Evolutionary conservation across 2,329 filamentous ascomycete genomes (phyloP), one percentile per base, ranked within the genome.

Genomic region (Fusarium tuaranense): DNA sequence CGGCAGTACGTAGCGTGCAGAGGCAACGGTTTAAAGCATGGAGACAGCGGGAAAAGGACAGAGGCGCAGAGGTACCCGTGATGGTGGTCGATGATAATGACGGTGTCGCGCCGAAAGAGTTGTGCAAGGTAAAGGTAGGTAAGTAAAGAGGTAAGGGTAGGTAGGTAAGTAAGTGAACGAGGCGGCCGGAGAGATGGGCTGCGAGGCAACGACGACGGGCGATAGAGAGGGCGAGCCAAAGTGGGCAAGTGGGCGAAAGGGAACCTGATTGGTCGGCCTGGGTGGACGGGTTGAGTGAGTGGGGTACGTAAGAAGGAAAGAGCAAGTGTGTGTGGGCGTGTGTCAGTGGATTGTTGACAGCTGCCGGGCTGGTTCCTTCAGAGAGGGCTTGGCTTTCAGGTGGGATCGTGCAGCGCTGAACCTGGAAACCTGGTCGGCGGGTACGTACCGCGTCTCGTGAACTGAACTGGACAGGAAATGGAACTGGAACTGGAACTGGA

Each of bases 291-390:
- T 67, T 64, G 68, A 71, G 68, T 25, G 62, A 67, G 73, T 76
- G 73, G 72, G 70, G 73, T 69, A 70, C 67, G 65, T 63, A 69
- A 74, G 64, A 76, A 38, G 62, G 67, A 75, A 75, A 71, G 73
- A 71, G 58, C 71, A 62, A 70, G 70, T 73, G 70, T 76, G 76
- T 74, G 74, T 73, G 74, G 71, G 69, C 65, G 72, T 75, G 74
- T 77, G 73, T 74, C 65, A 70, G 69, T 74, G 60, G 67, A 63
- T 69, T 76, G 53, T 77, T 78, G 77, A 79, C 75, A 76, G 77
- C 74, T 78, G 70, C 74, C 69, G 77, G 73, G 57, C 77, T 71
- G 71, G 74, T 71, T 76, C 71, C 65, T 77, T 66, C 66, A 75
- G 63, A 71, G 53, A 71, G 75, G 70, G 68, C 74, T 75, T 77